A percentile compares a stretch with the other conserved stretches of the same genome.
These are phyloP conservation scores for Tanozyma kutaoensis DNA, from an alignment of 805 yeast species.

Conservation along the genomic window DNA sequence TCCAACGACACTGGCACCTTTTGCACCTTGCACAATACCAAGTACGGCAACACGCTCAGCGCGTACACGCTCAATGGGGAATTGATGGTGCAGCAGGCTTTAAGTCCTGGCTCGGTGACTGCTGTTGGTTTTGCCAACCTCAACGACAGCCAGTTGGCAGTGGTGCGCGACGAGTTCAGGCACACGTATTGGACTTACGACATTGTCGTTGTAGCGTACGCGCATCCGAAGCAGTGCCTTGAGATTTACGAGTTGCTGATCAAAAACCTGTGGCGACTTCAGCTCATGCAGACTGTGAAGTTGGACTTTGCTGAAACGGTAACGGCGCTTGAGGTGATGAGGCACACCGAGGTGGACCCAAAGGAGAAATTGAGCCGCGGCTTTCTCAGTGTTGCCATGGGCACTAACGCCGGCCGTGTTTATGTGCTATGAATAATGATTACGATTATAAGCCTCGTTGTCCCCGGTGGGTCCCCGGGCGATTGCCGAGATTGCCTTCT, in stretches of 20 bases:
- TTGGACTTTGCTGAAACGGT: slow-evolving; percentile 6
- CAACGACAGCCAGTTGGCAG: slow-evolving; percentile 12
- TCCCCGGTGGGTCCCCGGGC: too few species aligned
- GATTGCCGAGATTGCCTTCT: too few species aligned
- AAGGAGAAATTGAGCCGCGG: slow-evolving; percentile 25
- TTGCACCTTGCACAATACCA: slow-evolving; percentile 17
- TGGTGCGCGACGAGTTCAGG: slow-evolving; percentile 7
- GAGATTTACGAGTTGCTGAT: slow-evolving; percentile 11
- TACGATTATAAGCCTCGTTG: background rate
- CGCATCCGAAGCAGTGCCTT: slow-evolving; percentile 5
- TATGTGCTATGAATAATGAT: slow-evolving; percentile 6
- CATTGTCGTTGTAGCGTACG: slow-evolving; percentile 15
- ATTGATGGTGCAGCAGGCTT: slow-evolving; percentile 11
- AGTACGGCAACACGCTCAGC: slow-evolving; percentile 9
- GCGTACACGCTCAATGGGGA: slow-evolving; percentile 46
- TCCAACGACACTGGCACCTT: slow-evolving; percentile 46
- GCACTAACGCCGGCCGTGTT: slow-evolving; percentile 41
- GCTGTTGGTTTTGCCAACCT: slow-evolving; percentile 16
- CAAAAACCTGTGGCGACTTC: slow-evolving; percentile 1
- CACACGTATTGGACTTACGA: slow-evolving; percentile 28
- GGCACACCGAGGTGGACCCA: slow-evolving; percentile 14
- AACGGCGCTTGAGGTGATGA: slow-evolving; percentile 16
- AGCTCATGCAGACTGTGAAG: slow-evolving; percentile 4
- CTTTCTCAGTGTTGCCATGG: slow-evolving; percentile 31
- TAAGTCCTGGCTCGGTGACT: slow-evolving; percentile 9